Base-by-base conservation (phyloP, 2,329 filamentous ascomycete species). In the Fusarium begoniae region DNA sequence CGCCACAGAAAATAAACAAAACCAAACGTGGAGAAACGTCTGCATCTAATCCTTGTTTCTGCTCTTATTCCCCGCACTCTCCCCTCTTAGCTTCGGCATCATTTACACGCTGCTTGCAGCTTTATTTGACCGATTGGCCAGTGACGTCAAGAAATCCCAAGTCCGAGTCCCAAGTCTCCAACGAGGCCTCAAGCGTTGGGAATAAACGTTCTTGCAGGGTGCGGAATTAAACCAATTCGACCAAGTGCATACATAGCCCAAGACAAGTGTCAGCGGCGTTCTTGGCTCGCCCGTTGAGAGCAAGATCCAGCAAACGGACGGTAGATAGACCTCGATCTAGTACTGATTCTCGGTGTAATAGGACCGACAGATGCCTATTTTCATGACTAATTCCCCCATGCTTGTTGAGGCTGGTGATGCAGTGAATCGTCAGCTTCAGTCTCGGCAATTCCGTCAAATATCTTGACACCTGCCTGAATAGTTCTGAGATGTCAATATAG, bases 251-350 rank as follows among this genome's bases (percentile, higher is more conserved):
- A n/a, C 22, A 14, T 51, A 8, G 30, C 48, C 41, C 3, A 57
- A 18, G 17, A 26, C 7, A 68, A 55, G 55, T 77, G 71, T 76
- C 74, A 78, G 76, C 35, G 70, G 76, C 72, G 70, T 63, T 59
- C 45, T 70, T 76, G 60, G 63, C 66, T 68, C 32, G 30, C 63
- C 26, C 54, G 32, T 66, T 20, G 5, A 38, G 20, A 59, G 12
- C 43, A 50, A 26, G 20, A 41, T 35, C 35, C 12, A 30, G 40
- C 22, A 24, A 45, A 55, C 30, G 24, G 57, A 35, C 32, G 22
- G 13, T 7, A 9, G 20, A 22, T 12, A 54, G 26, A 50, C 26
- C 32, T 50, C 24, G 20, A 61, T 53, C 24, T 14, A 63, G 28
- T 30, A 56, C 60, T 58, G 24, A 26, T 13, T 58, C 45, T 64